These are phyloP conservation scores for Lactifluus piperatus DNA, from an alignment of 768 basidiomycete genomes.

Conservation along the genomic window DNA sequence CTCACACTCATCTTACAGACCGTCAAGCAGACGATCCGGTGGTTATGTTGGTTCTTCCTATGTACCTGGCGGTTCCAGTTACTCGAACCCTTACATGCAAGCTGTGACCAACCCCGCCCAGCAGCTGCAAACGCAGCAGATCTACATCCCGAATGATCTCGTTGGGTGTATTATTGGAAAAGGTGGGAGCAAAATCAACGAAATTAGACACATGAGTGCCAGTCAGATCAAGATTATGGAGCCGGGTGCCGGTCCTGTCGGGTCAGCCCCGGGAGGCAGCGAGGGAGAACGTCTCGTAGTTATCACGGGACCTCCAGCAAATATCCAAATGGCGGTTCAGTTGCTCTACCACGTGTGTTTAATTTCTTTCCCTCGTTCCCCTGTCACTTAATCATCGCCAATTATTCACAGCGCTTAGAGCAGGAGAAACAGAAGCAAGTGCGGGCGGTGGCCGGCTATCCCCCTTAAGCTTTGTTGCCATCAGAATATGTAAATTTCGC, in stretches of 20 bases:
- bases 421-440: slow-evolving; percentile 86
- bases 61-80: slow-evolving; percentile 63
- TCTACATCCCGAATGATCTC: slow-evolving; percentile 95
- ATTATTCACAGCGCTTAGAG: slow-evolving; percentile 54
- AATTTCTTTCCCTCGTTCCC: neutral
- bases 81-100: slow-evolving; percentile 37
- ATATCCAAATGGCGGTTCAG: slow-evolving; percentile 95
- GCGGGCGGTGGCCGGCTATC: slow-evolving; percentile 25
- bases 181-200: slow-evolving; percentile 97
- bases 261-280: slow-evolving; percentile 59
- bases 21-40: slow-evolving; percentile 45
- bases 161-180: slow-evolving; percentile 98
- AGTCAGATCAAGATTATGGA: slow-evolving; percentile 99
- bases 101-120: slow-evolving; percentile 31
- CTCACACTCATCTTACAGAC: slow-evolving; percentile 58
- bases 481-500: slow-evolving; percentile 11
- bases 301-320: slow-evolving; percentile 90
- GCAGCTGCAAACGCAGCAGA: slow-evolving; percentile 91
- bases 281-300: slow-evolving; percentile 91
- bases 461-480: slow-evolving; percentile 4
- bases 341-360: slow-evolving; percentile 72
- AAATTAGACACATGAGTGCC: slow-evolving; percentile 90
- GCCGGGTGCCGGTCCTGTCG: slow-evolving; percentile 71
- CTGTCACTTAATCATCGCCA: neutral
- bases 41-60: slow-evolving; percentile 48